Evolutionary conservation across 2,329 filamentous ascomycete species (phyloP), one percentile per base, ranked within the genome.

Genomic region (Chaetomium globosum): DNA sequence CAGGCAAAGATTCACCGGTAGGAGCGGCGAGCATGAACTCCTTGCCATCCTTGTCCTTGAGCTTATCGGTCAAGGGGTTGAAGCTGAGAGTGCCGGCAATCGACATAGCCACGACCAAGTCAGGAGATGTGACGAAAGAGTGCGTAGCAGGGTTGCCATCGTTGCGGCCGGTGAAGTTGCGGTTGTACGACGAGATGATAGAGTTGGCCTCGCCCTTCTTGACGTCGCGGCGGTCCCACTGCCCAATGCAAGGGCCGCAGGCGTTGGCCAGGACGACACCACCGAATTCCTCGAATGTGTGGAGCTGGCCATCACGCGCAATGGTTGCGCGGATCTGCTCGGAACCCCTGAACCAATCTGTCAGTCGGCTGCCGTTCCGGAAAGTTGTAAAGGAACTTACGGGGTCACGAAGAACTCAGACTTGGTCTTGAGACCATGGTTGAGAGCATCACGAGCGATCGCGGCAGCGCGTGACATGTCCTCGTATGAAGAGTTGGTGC

Each of bases 321-420:
- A 97, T 96, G 64, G 94, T 97, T 63, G 93, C 92, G 71, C 95
- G 89, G 73, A 98, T 96, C 81, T 98, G 95, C 83, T 99, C 95
- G 58, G 92, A 97, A 74, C 95, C 95, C 66, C 39, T 43, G 16
- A 5, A 43, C 39, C 19, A 43, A 19, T 19, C n/a, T 43, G 16
- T 43, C 39, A 43, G 39, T 16, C 39, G 39, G 39, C 19, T 43
- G 39, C 16, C 16, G 39, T 43, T 43, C 16, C 39, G 4, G 16
- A 43, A 43, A 43, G 16, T 43, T 4, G 16, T 43, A 7, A 43
- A 43, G 39, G 16, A 7, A 43, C 39, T 43, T 43, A 43, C 39
- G 95, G 95, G 61, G 94, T 98, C 73, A 99, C 92, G 70, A 92
- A 94, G 85, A 98, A 98, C 70, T 93, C 82, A 71, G 93, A 81